Base-by-base conservation (phyloP, 371 early-diverging fungal species). In the Lichtheimia ramosa region DNA sequence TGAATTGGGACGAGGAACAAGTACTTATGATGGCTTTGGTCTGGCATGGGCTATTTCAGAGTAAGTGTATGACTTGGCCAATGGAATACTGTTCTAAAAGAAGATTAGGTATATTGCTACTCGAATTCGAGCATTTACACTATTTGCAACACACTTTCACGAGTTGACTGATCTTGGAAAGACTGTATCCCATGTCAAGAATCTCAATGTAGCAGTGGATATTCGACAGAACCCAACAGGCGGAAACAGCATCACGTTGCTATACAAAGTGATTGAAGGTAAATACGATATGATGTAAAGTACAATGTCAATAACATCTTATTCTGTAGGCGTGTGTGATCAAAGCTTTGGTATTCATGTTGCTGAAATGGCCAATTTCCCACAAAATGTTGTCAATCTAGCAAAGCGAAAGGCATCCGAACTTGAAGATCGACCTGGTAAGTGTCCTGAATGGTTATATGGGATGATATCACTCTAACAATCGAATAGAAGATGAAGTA, bases 281-380 rank as follows among this genome's bases (percentile, higher is more conserved):
- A 64, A 63, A 28, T n/a, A 20, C 13, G 16, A 18, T 13, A 12
- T 16, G 23, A 13, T 5, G 15, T 5, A 15, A 7, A 40, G 42
- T 23, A 50, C 6, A 34, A 59, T 28, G 46, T 16, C 21, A 15
- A 2, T 51, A 20, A 46, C 18, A 24, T 3, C 21, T 43, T 43
- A 18, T 27, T 40, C 14, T 48, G 62, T 66, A 70, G 96, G 97
- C 15, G 84, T 92, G 0, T 95, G 98, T 64, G 96, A 98, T 75
- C 92, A 94, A 65, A 96, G 97, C 66, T 99, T 97, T 82, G 99
- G 99, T 54, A 96, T 99, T 60, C 97, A 98, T 63, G 99, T 99
- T 5, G 99, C 99, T 2, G 91, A 96, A 74, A 65, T 94, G 61
- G 98, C 97, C 5, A 85, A 92, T 48, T 99, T 99, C 67, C 99